Percentiles rank a stretch among this genome's conserved stretches.
These are phyloP conservation scores for Sarcodon aspratus DNA, from an alignment of 768 basidiomycete species.

Conservation along the genomic window DNA sequence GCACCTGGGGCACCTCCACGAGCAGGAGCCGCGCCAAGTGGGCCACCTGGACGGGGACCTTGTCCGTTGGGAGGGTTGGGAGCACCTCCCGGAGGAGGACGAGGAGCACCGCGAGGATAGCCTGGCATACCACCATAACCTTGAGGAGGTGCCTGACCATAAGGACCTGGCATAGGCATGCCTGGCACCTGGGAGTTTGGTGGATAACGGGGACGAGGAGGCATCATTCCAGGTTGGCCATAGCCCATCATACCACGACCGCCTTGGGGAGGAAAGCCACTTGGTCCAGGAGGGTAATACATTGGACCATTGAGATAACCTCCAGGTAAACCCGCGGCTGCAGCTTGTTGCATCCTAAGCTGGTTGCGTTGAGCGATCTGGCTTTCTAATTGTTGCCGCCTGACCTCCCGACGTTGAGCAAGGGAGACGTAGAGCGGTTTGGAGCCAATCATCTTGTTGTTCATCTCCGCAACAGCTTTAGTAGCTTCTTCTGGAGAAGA, in stretches of 20 bases:
- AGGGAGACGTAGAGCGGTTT: slow-evolving; percentile 99
- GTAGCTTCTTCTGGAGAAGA: slow-evolving; percentile 97
- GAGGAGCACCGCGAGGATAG: slow-evolving; percentile 53
- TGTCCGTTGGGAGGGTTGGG: slow-evolving; percentile 44
- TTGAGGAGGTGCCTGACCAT: slow-evolving; percentile 64
- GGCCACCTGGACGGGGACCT: slow-evolving; percentile 52
- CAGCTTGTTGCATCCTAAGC: slow-evolving; percentile 93
- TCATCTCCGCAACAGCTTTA: slow-evolving; percentile 99
- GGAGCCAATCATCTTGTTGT: slow-evolving; percentile 98
- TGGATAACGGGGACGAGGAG: slow-evolving; percentile 77
- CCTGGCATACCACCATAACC: slow-evolving; percentile 60
- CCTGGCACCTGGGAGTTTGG: slow-evolving; percentile 64
- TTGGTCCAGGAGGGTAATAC: slow-evolving; percentile 75
- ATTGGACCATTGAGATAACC: slow-evolving; percentile 79
- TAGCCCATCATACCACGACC: slow-evolving; percentile 73
- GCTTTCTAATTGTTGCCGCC: slow-evolving; percentile 95
- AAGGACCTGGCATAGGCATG: slow-evolving; percentile 66
- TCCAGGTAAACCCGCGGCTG: slow-evolving; percentile 74
- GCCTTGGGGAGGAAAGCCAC: slow-evolving; percentile 69
- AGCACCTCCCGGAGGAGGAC: slow-evolving; percentile 54
- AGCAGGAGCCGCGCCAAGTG: slow-evolving; percentile 29
- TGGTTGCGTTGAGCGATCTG: slow-evolving; percentile 98
- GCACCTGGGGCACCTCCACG: slow-evolving; percentile 36
- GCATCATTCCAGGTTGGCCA: slow-evolving; percentile 77
- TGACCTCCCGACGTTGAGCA: slow-evolving; percentile 96